Percentiles rank a stretch among this genome's conserved stretches.
These are phyloP conservation scores for Geranium rotundifolium DNA, from an alignment of 345 rosid species.

Conservation along the genomic window DNA sequence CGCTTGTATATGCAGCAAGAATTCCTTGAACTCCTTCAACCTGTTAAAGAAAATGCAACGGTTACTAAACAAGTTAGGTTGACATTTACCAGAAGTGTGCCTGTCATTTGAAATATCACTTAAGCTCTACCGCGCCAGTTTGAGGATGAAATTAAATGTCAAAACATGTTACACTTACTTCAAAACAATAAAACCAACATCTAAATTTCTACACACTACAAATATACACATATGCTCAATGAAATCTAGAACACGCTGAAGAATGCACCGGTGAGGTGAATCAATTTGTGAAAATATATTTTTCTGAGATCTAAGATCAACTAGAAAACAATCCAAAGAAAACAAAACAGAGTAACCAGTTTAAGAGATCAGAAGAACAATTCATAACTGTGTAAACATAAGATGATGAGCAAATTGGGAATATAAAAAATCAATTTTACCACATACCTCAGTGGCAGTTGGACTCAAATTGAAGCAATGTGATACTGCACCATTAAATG, in stretches of 20 bases:
- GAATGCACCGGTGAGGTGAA: neutral
- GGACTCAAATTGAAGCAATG: conserved; percentile 72
- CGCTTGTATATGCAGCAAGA: conserved; percentile 22
- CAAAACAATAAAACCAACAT: too few species aligned
- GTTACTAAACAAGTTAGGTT: neutral
- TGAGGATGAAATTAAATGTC: neutral
- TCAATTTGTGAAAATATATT: too few species aligned
- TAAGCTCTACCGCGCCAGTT: neutral
- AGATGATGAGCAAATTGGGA: neutral
- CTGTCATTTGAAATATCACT: neutral
- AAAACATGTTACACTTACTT: neutral
- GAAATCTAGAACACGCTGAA: neutral
- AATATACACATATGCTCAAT: neutral
- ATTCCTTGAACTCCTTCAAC: conserved; percentile 81
- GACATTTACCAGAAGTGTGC: neutral
- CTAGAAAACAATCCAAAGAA: neutral
- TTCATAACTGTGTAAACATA: too few species aligned
- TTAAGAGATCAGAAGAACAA: neutral
- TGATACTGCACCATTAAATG: conserved; percentile 39
- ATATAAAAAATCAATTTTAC: neutral
- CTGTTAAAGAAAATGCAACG: conserved; percentile 18
- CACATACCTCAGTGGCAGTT: conserved; percentile 46
- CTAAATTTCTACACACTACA: neutral
- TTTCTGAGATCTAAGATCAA: neutral
- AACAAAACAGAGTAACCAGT: neutral